phyloP scores from a whole-genome alignment of 2,329 filamentous ascomycete genomes.

The Diplodia corticola region DNA sequence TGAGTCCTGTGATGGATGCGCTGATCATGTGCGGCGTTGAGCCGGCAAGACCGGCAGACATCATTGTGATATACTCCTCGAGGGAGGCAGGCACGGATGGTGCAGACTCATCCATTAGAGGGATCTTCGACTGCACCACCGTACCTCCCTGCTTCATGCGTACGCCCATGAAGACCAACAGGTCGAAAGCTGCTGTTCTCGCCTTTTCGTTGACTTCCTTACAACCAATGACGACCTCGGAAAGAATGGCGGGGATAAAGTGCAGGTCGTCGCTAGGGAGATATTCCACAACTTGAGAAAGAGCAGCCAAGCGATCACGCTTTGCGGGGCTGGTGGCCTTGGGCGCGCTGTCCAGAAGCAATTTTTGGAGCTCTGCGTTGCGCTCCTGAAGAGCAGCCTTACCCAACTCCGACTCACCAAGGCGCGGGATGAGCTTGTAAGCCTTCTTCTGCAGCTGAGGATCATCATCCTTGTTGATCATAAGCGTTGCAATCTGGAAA shows the following conservation, averaged over 20 bases:
- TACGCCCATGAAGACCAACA: slow-evolving; percentile 85
- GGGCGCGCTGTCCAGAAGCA: slow-evolving; percentile 76
- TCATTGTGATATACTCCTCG: slow-evolving; percentile 98
- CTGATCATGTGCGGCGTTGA: slow-evolving; percentile 96
- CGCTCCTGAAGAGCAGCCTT: slow-evolving; percentile 74
- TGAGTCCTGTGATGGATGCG: slow-evolving; percentile 91
- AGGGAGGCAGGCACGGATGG: slow-evolving; percentile 76
- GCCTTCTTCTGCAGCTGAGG: slow-evolving; percentile 98
- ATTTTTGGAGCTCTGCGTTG: slow-evolving; percentile 74
- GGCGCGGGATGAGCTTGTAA: slow-evolving; percentile 92
- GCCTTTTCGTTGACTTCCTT: slow-evolving; percentile 98
- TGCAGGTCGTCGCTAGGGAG: slow-evolving; percentile 78
- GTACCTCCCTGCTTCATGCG: slow-evolving; percentile 72
- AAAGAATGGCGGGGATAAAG: slow-evolving; percentile 88
- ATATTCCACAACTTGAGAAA: slow-evolving; percentile 76
- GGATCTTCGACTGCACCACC: slow-evolving; percentile 83
- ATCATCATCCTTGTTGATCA: slow-evolving; percentile 79
- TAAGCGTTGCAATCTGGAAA: slow-evolving; percentile 81
- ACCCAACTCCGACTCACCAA: slow-evolving; percentile 78
- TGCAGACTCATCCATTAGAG: slow-evolving; percentile 81
- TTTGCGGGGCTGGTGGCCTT: slow-evolving; percentile 85
- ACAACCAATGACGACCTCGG: slow-evolving; percentile 92
- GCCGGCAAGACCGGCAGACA: slow-evolving; percentile 90
- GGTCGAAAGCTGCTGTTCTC: slow-evolving; percentile 82
- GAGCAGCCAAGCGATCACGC: slow-evolving; percentile 80